phyloP scores from a whole-genome alignment of 2,329 filamentous ascomycete genomes.

The Diaporthe caulivora region DNA sequence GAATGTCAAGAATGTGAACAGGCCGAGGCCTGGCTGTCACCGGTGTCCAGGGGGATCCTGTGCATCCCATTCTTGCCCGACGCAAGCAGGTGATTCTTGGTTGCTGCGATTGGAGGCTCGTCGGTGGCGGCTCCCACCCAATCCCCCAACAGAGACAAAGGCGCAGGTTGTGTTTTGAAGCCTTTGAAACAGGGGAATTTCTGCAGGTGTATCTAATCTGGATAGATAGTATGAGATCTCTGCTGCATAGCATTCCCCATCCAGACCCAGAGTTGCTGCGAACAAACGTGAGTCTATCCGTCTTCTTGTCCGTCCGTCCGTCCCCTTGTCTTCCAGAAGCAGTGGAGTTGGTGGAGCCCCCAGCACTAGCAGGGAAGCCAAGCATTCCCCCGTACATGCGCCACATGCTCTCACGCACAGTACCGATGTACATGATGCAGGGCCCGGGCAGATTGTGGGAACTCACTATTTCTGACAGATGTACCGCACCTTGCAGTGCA shows the following conservation, averaged over 20 bases:
- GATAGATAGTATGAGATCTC: background rate
- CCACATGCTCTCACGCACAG: background rate
- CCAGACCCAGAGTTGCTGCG: background rate
- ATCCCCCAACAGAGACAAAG: slow-evolving; percentile 8
- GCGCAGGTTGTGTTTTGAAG: slow-evolving; percentile 11
- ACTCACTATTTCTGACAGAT: slow-evolving; percentile 16
- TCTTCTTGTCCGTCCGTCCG: background rate
- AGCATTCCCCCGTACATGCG: background rate
- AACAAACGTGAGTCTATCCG: background rate
- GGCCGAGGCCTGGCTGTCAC: background rate
- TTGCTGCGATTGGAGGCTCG: background rate
- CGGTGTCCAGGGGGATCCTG: slow-evolving; percentile 19
- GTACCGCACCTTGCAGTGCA: slow-evolving; percentile 20
- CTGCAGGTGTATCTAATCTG: background rate
- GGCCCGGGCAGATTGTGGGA: slow-evolving; percentile 7
- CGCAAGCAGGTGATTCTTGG: background rate
- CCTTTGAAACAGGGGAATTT: slow-evolving; percentile 12
- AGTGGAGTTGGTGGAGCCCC: slow-evolving; percentile 23
- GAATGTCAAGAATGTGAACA: too few species aligned
- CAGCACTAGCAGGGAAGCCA: slow-evolving; percentile 14
- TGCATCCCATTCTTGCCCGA: slow-evolving; percentile 14
- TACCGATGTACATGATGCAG: background rate
- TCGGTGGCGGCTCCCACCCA: slow-evolving; percentile 18
- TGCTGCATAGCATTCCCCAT: background rate
- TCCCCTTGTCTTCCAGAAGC: slow-evolving; percentile 26